Evolutionary conservation across 768 basidiomycete species (phyloP).

Genomic region (Agaricus blazei): DNA sequence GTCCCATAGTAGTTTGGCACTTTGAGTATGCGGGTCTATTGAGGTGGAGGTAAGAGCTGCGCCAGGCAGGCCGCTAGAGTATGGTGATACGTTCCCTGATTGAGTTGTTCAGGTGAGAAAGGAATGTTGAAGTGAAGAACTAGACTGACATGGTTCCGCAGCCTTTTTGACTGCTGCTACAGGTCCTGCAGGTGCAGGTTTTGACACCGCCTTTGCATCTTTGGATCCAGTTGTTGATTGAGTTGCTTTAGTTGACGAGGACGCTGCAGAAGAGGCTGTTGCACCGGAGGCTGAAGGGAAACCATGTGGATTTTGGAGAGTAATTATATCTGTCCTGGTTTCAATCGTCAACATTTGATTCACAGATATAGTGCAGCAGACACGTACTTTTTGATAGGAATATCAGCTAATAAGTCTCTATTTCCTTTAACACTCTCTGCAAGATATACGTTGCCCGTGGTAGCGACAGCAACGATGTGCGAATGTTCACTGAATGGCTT

Average conservation of each 20-base stretch:
- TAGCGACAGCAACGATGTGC: slow-evolving; percentile 86
- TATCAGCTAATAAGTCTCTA: slow-evolving; percentile 81
- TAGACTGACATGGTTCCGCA: slow-evolving; percentile 59
- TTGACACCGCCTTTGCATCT: slow-evolving; percentile 21
- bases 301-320: slow-evolving; percentile 88
- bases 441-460: slow-evolving; percentile 90
- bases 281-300: slow-evolving; percentile 52
- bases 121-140: not conserved
- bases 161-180: slow-evolving; percentile 46
- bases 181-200: slow-evolving; percentile 26
- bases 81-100: slow-evolving; percentile 86
- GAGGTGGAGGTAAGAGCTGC: slow-evolving; percentile 94
- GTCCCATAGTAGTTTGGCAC: slow-evolving; percentile 89
- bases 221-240: slow-evolving; percentile 22
- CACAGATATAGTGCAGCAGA: slow-evolving; percentile 6
- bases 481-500: slow-evolving; percentile 97
- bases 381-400: slow-evolving; percentile 74
- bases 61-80: slow-evolving; percentile 84
- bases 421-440: slow-evolving; percentile 87
- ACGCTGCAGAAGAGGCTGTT: slow-evolving; percentile 17
- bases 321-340: slow-evolving; percentile 81
- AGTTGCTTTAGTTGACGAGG: slow-evolving; percentile 18
- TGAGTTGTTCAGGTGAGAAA: not conserved
- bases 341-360: slow-evolving; percentile 6
- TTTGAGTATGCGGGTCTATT: slow-evolving; percentile 64